Percentiles rank a stretch among this genome's conserved stretches.
phyloP scores from a whole-genome alignment of 139 green algal genomes.

The Dunaliella primolecta region DNA sequence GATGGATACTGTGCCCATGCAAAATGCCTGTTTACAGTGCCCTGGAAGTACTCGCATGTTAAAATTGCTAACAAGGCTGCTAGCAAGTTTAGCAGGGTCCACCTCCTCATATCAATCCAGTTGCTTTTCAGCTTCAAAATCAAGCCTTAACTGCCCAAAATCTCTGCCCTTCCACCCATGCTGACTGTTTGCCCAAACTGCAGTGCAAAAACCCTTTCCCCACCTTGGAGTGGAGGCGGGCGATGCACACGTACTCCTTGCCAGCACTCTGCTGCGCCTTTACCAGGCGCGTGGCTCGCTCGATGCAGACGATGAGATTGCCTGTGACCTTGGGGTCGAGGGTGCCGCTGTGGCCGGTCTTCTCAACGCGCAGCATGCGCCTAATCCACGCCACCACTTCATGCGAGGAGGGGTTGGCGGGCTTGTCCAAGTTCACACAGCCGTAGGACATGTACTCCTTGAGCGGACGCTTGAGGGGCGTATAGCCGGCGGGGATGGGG shows the following conservation, averaged over 20 bases:
- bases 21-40: no score
- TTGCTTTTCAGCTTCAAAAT: background rate
- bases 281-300: constrained; percentile 96
- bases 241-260: constrained; percentile 98
- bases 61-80: no score
- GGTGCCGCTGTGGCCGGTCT: constrained; percentile 96
- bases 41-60: no score
- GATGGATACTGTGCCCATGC: no score
- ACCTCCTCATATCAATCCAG: no score
- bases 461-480: constrained; percentile 83
- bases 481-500: constrained; percentile 89
- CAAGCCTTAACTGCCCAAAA: background rate
- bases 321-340: constrained; percentile 95
- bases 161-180: background rate
- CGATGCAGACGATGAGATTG: constrained; percentile 96
- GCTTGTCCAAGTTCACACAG: constrained; percentile 98
- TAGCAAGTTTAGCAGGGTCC: no score
- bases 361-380: constrained; percentile 96
- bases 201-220: constrained; percentile 43
- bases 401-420: constrained; percentile 93
- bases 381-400: constrained; percentile 96
- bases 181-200: no score
- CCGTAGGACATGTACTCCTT: constrained; percentile 95
- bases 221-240: constrained; percentile 71
- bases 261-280: constrained; percentile 97